Evolutionary conservation across 129 eudicot species (phyloP).

Genomic region (Erigeron canadensis): DNA sequence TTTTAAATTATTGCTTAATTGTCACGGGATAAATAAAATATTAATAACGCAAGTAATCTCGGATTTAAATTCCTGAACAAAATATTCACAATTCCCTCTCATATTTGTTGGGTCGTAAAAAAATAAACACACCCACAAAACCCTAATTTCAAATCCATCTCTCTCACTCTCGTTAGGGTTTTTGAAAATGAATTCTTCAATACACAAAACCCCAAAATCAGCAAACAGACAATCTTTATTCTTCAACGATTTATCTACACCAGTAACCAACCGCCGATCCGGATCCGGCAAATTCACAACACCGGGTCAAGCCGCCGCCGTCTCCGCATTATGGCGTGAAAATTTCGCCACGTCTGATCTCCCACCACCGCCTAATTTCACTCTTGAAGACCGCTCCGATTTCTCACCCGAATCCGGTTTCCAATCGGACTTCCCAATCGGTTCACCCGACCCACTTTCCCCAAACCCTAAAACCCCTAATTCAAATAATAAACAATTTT

Average conservation of each 20-base stretch:
- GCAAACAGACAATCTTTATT: conserved; percentile 62
- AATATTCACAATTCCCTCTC: too few species aligned
- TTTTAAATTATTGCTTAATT: too few species aligned
- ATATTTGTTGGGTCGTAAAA: too few species aligned
- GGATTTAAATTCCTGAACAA: too few species aligned
- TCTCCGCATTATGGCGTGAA: conserved; percentile 96
- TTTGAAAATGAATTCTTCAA: conserved; percentile 48
- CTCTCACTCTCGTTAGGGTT: too few species aligned
- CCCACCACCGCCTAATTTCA: conserved; percentile 87
- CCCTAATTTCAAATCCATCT: too few species aligned
- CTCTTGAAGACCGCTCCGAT: conserved; percentile 90
- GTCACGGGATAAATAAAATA: too few species aligned
- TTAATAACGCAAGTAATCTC: too few species aligned
- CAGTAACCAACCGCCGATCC: conserved; percentile 62
- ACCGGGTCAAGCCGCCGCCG: conserved; percentile 96
- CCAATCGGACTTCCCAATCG: conserved; percentile 57
- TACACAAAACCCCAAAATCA: conserved; percentile 78
- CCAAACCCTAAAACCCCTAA: conserved; percentile 66
- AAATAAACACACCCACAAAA: too few species aligned
- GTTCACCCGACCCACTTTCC: conserved; percentile 64
- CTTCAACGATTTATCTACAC: conserved; percentile 81
- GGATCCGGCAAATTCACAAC: conserved; percentile 68
- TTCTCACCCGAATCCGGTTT: conserved; percentile 79
- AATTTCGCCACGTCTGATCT: conserved; percentile 86
- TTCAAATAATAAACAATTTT: too few species aligned